Evolutionary conservation across 2,329 filamentous ascomycete species (phyloP), one percentile per base, ranked within the genome.

Genomic region (Penicillium sp.): DNA sequence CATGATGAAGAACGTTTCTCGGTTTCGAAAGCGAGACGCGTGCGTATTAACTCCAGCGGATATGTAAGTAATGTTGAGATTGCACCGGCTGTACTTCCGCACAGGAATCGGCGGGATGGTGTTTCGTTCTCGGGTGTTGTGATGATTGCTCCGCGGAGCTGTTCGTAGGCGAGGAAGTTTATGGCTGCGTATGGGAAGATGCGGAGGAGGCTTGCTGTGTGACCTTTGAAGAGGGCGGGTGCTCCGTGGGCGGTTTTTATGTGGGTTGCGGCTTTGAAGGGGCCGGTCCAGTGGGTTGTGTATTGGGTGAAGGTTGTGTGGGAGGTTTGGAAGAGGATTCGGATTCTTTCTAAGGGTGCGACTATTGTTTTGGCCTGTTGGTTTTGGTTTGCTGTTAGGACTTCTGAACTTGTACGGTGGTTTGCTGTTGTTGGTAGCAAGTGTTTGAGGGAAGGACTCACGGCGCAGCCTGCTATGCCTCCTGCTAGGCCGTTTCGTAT

Each of bases 121-220:
- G 91, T 97, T 68, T 99, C 93, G 50, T 95, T 80, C 3, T 84
- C 75, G 41, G 77, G 81, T 28, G 73, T 75, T 2, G 80, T 80
- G 53, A 99, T 97, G 27, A 97, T 65, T 12, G 84, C 64, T 9
- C 85, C 82, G 53, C 93, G 87, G 57, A 96, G 89, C 71, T 99
- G 93, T 70, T 99, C 93, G 74, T 99, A 99, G 35, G 91, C 91
- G 34, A 97, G 80, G 65, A 99, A 99, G 66, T 99, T 99, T 72
- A 97, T 95, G 41, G 88, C 92, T 11, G 92, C 93, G 69, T 99
- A 99, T 4, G 93, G 93, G 62, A 97, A 99, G 54, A 99, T 95
- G 55, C 93, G 86, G 43, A 97, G 78, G 1, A 99, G 76, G 0
- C 93, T 99, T 2, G 91, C 93, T 3, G 90, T 95, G 69, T 99